Evolutionary conservation across 352 stramenopile species (phyloP).

Genomic region (Globisporangium paddicum): DNA sequence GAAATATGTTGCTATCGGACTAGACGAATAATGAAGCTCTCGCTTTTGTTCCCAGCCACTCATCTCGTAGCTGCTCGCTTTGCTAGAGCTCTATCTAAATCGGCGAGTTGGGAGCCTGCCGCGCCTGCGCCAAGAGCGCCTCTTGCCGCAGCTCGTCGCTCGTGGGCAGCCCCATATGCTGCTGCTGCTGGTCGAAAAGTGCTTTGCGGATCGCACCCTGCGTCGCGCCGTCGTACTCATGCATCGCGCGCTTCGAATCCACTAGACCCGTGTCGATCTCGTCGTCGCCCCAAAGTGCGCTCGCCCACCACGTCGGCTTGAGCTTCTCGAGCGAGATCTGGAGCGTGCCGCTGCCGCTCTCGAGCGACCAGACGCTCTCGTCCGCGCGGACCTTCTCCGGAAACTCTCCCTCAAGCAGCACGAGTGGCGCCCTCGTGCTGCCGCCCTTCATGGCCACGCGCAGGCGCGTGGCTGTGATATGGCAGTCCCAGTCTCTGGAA

Average conservation of each 20-base stretch:
- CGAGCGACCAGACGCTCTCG: constrained; percentile 97
- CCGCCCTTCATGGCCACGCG: constrained; percentile 72
- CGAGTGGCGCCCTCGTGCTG: constrained; percentile 10
- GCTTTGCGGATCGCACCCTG: constrained; percentile 99
- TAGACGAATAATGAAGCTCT: background rate
- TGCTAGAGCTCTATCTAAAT: constrained; percentile 9
- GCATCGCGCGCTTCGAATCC: constrained; percentile 95
- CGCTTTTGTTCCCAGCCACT: background rate
- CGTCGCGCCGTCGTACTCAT: constrained; percentile 96
- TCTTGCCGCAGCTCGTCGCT: constrained; percentile 91
- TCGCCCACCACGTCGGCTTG: constrained; percentile 98
- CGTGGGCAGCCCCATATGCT: constrained; percentile 89
- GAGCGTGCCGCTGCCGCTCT: constrained; percentile 43
- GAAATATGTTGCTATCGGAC: constrained; percentile 4
- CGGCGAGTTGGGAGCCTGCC: constrained; percentile 45
- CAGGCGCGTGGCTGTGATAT: constrained; percentile 85
- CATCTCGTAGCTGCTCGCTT: background rate
- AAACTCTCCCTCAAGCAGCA: constrained; percentile 85
- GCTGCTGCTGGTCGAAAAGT: constrained; percentile 94
- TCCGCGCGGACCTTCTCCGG: constrained; percentile 94
- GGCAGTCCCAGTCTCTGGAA: constrained; percentile 88
- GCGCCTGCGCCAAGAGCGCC: constrained; percentile 93
- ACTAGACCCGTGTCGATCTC: constrained; percentile 98
- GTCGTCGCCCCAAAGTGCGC: constrained; percentile 85
- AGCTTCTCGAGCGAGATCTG: constrained; percentile 95